These are phyloP conservation scores for Aspergillus glaucus DNA, from an alignment of 2,329 filamentous ascomycete species.

Conservation along the genomic window DNA sequence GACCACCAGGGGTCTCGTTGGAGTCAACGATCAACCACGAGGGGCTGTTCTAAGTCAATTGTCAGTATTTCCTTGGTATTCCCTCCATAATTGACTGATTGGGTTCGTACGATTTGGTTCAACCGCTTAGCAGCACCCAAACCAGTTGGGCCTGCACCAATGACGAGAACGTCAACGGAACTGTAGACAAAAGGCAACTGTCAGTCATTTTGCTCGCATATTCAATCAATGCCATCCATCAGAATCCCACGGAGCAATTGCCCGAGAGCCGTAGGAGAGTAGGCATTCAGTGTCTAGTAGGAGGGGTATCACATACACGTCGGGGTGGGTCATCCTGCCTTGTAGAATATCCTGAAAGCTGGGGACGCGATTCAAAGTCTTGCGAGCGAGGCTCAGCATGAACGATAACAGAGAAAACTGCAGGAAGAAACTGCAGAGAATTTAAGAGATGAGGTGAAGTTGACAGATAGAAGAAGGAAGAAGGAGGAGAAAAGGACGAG, in stretches of 20 bases:
- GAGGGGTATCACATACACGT: slow-evolving; percentile 30
- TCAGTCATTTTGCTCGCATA: slow-evolving; percentile 6
- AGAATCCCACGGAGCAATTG: not conserved
- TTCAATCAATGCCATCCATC: not conserved
- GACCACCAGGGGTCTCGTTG: slow-evolving; percentile 85
- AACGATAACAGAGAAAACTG: slow-evolving; percentile 23
- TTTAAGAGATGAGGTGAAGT: slow-evolving; percentile 15
- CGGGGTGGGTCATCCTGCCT: slow-evolving; percentile 42
- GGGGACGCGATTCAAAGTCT: slow-evolving; percentile 38
- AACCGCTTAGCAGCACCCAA: slow-evolving; percentile 96
- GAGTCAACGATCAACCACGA: slow-evolving; percentile 96
- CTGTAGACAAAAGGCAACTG: slow-evolving; percentile 41
- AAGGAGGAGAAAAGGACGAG: slow-evolving; percentile 6
- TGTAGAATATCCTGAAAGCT: slow-evolving; percentile 42
- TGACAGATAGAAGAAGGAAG: slow-evolving; percentile 13
- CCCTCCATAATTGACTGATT: not conserved
- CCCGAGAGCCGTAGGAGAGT: not conserved
- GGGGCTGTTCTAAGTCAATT: slow-evolving; percentile 62
- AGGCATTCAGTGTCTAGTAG: slow-evolving; percentile 2
- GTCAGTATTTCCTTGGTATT: slow-evolving; percentile 9
- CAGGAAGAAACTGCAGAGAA: slow-evolving; percentile 23
- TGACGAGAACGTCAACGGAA: slow-evolving; percentile 93
- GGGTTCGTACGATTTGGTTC: slow-evolving; percentile 75
- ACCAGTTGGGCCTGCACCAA: slow-evolving; percentile 95
- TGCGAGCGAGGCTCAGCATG: slow-evolving; percentile 40